phyloP scores from a whole-genome alignment of 345 rosid species.

The Linum lewisii region DNA sequence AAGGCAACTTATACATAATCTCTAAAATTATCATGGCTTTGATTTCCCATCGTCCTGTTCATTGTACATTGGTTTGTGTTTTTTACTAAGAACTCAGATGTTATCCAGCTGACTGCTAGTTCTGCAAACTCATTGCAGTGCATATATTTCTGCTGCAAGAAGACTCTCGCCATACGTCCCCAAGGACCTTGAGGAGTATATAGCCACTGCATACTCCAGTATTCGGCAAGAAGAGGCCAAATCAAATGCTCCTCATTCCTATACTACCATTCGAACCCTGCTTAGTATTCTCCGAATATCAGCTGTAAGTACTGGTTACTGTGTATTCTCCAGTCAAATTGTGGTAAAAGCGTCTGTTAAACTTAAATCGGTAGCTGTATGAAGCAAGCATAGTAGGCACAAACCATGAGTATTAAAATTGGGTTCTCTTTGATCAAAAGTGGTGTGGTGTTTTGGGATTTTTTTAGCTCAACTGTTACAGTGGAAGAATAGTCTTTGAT shows the following conservation, averaged over 20 bases:
- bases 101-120: conserved; percentile 1
- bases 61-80: no score
- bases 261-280: conserved; percentile 86
- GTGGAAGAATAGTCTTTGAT: neutral
- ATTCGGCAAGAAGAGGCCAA: conserved; percentile 96
- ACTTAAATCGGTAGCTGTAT: no score
- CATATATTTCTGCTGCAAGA: conserved; percentile 92
- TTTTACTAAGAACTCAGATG: neutral
- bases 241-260: conserved; percentile 81
- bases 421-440: neutral
- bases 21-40: no score
- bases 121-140: conserved; percentile 35
- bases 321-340: neutral
- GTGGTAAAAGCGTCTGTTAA: neutral
- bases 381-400: neutral
- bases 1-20: no score
- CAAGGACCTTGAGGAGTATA: conserved; percentile 79
- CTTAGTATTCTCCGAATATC: conserved; percentile 95
- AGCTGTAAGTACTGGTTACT: conserved; percentile 48
- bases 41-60: no score
- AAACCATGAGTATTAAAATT: neutral
- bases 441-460: neutral
- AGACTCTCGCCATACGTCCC: conserved; percentile 75
- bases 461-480: neutral
- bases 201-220: conserved; percentile 83